phyloP scores from a whole-genome alignment of 2,329 filamentous ascomycete species.

The Celoporthe dispersa region DNA sequence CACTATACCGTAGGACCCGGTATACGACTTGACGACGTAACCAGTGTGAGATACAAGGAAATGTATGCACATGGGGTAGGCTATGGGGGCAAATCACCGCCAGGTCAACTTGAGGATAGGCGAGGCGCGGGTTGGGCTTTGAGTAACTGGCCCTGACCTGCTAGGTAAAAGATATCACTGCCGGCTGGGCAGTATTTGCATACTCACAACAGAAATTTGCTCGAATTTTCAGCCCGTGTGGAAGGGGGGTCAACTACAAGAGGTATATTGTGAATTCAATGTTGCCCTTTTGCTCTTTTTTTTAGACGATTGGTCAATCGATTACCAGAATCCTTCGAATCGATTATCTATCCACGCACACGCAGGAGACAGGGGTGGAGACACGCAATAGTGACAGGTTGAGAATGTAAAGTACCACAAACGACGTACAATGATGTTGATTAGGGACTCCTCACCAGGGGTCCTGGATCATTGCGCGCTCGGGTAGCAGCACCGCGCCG shows the following conservation, averaged over 20 bases:
- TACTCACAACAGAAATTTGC: slow-evolving; percentile 8
- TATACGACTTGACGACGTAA: no score
- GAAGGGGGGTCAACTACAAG: slow-evolving; percentile 26
- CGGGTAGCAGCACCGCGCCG: slow-evolving; percentile 11
- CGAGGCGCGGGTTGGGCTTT: slow-evolving; percentile 41
- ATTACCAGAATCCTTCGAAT: slow-evolving; percentile 27
- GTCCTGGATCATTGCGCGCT: slow-evolving; percentile 24
- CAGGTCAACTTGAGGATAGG: slow-evolving; percentile 35
- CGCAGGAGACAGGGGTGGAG: slow-evolving; percentile 10
- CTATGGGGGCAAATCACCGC: background rate
- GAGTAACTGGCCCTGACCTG: background rate
- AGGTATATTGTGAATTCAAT: slow-evolving; percentile 30
- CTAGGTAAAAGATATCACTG: background rate
- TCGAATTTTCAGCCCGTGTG: background rate
- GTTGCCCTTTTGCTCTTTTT: slow-evolving; percentile 23
- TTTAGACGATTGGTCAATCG: slow-evolving; percentile 18
- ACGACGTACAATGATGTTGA: slow-evolving; percentile 24
- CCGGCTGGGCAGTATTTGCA: background rate
- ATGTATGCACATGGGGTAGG: no score
- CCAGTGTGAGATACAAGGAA: no score
- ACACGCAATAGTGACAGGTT: slow-evolving; percentile 22
- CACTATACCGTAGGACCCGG: no score
- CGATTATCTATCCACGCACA: slow-evolving; percentile 25
- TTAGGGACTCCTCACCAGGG: slow-evolving; percentile 19
- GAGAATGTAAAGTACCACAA: slow-evolving; percentile 15